phyloP scores from a whole-genome alignment of 257 asterid species.

The Misopates orontium region DNA sequence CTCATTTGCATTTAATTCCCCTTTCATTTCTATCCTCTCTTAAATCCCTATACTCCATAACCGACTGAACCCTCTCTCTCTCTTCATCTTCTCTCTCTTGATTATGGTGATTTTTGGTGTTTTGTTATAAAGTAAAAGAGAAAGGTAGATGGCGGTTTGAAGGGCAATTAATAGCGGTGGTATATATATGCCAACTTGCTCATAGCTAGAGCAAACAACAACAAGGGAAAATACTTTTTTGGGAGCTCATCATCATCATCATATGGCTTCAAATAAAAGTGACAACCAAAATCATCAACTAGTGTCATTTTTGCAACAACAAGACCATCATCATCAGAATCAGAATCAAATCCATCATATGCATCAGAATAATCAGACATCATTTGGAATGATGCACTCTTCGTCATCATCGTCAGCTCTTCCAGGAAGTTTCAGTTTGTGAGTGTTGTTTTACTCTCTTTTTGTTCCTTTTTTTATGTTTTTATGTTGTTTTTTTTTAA shows the following conservation, averaged over 20 bases:
- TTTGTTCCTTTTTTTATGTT: neutral
- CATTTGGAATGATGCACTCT: constrained; percentile 62
- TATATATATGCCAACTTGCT: neutral
- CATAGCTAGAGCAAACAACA: too few species aligned
- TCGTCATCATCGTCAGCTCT: constrained; percentile 53
- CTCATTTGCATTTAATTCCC: constrained; percentile 47
- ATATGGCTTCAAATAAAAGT: constrained; percentile 41
- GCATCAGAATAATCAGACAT: constrained; percentile 49
- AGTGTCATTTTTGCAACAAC: constrained; percentile 6
- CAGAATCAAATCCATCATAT: constrained; percentile 30
- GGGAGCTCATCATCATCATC: neutral
- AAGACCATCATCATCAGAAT: constrained; percentile 21
- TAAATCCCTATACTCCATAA: constrained; percentile 30
- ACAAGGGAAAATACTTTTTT: neutral
- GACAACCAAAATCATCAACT: constrained; percentile 1
- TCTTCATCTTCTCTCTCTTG: constrained; percentile 26
- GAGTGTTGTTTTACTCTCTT: constrained; percentile 9
- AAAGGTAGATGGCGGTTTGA: constrained; percentile 18
- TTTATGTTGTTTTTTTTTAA: neutral
- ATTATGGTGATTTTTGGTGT: constrained; percentile 28
- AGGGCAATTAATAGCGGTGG: constrained; percentile 1
- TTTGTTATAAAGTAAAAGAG: constrained; percentile 16
- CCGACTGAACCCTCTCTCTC: constrained; percentile 42
- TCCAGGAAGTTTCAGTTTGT: constrained; percentile 55
- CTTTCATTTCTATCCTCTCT: constrained; percentile 32